Base-by-base conservation (phyloP, 2,329 filamentous ascomycete genomes). In the Phyllosticta capitalensis region DNA sequence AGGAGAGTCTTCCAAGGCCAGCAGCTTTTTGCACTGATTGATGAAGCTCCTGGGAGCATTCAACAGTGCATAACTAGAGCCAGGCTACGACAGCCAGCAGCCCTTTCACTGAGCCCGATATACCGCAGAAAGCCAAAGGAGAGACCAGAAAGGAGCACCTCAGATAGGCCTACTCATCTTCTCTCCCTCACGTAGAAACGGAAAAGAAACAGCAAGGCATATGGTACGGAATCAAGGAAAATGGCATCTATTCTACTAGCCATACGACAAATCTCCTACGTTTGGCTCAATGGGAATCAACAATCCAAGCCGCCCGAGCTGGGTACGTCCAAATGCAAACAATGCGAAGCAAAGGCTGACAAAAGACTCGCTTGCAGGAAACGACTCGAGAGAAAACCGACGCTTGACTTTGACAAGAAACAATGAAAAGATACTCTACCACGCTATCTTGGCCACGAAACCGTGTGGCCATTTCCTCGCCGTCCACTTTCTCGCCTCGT, bases 401-500 rank as follows among this genome's bases (percentile, higher is more conserved):
- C 30, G 10, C 10, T 38, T 38, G 10, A 38, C 10, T 38, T 38
- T 38, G 17, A 38, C 30, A 38, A 12, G 10, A 14, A 10, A 14
- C 30, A 10, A 14, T 38, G 30, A 38, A 5, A 12, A 38, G 10
- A 38, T 21, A 26, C 19, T 20, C 45, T 59, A 89, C 85, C 86
- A 90, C 54, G 86, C 85, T 61, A 83, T 74, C 69, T 72, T 83
- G 1, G 81, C 85, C 55, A 87, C 58, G 2, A 82, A 61, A 0
- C 85, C 79, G 1, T 74, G 67, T 0, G 86, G 85, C 73, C 79
- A 85, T 58, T 69, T 82, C 60, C 86, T 77, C 1, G 89, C 81
- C 21, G 73, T 72, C 57, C 75, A 85, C 70, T 90, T 89, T 62
- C 87, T 79, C 10, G 66, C 74, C 72, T 90, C 88, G 67, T 91